Evolutionary conservation across 78 protist genomes (phyloP).

Genomic region (Parvularia atlantis): DNA sequence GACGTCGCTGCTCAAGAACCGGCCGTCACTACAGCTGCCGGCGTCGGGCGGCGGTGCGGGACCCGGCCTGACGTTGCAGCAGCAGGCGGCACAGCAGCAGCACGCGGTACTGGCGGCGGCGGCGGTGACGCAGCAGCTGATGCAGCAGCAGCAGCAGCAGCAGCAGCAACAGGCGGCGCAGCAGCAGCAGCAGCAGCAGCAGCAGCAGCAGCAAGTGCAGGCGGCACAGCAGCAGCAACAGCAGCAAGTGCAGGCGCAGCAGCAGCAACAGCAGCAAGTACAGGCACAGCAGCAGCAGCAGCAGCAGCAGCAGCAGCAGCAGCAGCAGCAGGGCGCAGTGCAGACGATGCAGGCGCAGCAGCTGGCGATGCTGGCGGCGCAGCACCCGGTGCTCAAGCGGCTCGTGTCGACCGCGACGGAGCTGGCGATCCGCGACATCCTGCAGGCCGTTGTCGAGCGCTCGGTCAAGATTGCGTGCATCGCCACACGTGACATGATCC

Average conservation of each 20-base stretch:
- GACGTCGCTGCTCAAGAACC: neutral
- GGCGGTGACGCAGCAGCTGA: too few species aligned
- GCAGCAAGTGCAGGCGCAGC: constrained; percentile 18
- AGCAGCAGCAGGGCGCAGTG: constrained; percentile 7
- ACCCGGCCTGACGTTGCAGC: neutral
- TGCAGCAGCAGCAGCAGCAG: constrained; percentile 10
- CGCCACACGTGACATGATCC: constrained; percentile 74
- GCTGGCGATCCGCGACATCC: constrained; percentile 64
- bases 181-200: neutral
- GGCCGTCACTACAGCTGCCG: neutral
- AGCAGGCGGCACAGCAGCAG: neutral
- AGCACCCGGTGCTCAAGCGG: constrained; percentile 16
- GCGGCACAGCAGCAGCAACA: constrained; percentile 7
- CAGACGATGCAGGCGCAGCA: constrained; percentile 10
- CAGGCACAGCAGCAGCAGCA: constrained; percentile 20
- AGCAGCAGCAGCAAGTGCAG: too few species aligned
- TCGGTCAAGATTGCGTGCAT: constrained; percentile 73
- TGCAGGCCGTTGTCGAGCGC: constrained; percentile 84
- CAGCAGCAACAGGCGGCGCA: neutral
- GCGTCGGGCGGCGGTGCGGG: neutral
- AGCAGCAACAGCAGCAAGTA: constrained; percentile 27
- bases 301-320: constrained; percentile 26
- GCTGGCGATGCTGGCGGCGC: constrained; percentile 10
- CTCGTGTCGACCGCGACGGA: constrained; percentile 44
- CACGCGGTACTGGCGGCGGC: too few species aligned